phyloP scores from a whole-genome alignment of 1,284 basidiomycete genomes.

The Rhodotorula sp. region DNA sequence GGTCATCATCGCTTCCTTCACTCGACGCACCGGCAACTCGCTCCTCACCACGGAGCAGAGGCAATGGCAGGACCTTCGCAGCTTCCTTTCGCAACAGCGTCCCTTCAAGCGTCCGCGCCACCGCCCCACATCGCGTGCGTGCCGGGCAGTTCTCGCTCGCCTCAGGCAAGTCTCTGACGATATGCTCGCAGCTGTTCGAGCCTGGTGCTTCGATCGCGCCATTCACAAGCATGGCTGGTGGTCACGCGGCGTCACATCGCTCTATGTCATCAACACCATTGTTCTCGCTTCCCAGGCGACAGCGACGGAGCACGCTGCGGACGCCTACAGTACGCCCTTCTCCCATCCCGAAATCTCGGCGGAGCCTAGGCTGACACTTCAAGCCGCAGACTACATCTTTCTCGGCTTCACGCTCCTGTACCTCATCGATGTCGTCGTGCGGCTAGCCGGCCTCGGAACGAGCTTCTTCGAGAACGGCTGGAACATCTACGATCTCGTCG shows the following conservation, averaged over 20 bases:
- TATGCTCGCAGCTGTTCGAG: constrained; percentile 54
- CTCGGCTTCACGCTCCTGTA: constrained; percentile 73
- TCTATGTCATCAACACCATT: constrained; percentile 83
- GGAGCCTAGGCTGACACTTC: not conserved
- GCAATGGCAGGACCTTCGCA: constrained; percentile 92
- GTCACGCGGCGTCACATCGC: constrained; percentile 75
- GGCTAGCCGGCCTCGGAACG: constrained; percentile 76
- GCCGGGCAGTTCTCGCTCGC: constrained; percentile 42
- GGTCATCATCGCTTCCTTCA: constrained; percentile 49
- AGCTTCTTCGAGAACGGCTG: constrained; percentile 80
- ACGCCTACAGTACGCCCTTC: constrained; percentile 64
- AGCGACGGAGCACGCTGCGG: constrained; percentile 61
- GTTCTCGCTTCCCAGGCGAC: constrained; percentile 85
- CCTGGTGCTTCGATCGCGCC: constrained; percentile 91
- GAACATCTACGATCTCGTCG: constrained; percentile 85
- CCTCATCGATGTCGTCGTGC: constrained; percentile 73
- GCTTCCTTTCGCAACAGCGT: constrained; percentile 80
- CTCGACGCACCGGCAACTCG: constrained; percentile 67
- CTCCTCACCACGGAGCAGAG: constrained; percentile 83
- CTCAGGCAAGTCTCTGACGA: not conserved
- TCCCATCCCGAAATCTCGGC: not conserved
- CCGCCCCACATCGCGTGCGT: constrained; percentile 54
- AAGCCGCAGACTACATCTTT: constrained; percentile 70
- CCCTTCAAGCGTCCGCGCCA: constrained; percentile 75
- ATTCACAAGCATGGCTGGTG: constrained; percentile 93